Base-by-base conservation (phyloP, 2,329 filamentous ascomycete species). In the Fusarium verrucosum region DNA sequence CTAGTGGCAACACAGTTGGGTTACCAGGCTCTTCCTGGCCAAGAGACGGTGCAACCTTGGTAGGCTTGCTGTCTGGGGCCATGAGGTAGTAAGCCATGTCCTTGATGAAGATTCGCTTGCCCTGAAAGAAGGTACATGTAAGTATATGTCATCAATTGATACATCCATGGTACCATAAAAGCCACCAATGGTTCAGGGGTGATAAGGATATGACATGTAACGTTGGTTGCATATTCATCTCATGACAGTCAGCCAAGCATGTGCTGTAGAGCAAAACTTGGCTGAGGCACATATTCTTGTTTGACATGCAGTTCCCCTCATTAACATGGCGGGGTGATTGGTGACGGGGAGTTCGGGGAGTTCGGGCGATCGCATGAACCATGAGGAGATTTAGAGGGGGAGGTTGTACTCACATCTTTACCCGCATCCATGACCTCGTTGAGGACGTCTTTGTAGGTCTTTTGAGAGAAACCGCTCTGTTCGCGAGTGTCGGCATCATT, bases 61-160 rank as follows among this genome's bases (percentile, higher is more conserved):
- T 86, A 14, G 85, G 82, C 71, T 90, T 85, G 42, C 84, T 83
- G 64, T 90, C 81, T 5, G 92, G 92, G 7, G 93, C 91, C 65
- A 96, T 83, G 67, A 97, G 83, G 77, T 98, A 98, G 79, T 97
- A 90, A 53, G 91, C 89, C 81, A 98, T 99, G 77, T 98, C 95
- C 79, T 99, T 99, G 85, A 99, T 95, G 81, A 98, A 97, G 71
- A 96, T 82, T 70, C 94, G 91, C 82, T 96, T 97, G 72, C 89
- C 91, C 91, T 96, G 17, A 7, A 19, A 3, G 70, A 50, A 62
- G n/a, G n/a, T n/a, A n/a, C 51, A 62, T 69, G 73, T 74, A 44
- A 76, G 71, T 71, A 36, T 42, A 17, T 41, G 52, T 30, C 25
- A 46, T 52, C 35, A 20, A 32, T 30, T 14, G 20, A 25, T 5